A percentile compares a stretch with the other conserved stretches of the same genome.
These are phyloP conservation scores for Gossypium ekmanianum DNA, from an alignment of 345 rosid genomes.

Conservation along the genomic window DNA sequence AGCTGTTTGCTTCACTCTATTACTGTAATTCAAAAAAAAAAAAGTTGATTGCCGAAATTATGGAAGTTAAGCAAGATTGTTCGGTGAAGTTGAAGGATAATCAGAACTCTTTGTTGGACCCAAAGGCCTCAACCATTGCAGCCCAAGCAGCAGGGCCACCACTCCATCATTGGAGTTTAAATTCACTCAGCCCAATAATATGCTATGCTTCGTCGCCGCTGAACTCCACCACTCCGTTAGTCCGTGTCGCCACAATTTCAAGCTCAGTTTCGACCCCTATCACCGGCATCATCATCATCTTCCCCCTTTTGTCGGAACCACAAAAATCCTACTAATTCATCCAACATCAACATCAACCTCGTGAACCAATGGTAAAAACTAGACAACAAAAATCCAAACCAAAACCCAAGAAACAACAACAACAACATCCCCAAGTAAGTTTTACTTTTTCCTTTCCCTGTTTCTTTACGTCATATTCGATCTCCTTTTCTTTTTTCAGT, in stretches of 20 bases:
- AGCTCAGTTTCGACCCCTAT: background rate
- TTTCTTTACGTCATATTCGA: background rate
- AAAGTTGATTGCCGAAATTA: no score
- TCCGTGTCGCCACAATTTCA: conserved; percentile 3
- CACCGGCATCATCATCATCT: background rate
- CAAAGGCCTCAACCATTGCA: no score
- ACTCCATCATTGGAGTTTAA: background rate
- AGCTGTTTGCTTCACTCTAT: no score
- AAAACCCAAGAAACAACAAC: conserved; percentile 38
- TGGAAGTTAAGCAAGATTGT: no score
- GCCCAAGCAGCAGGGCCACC: no score
- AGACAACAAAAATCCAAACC: conserved; percentile 56
- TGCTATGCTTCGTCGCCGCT: background rate
- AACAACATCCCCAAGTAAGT: conserved; percentile 43
- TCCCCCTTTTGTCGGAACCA: background rate
- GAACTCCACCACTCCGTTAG: background rate
- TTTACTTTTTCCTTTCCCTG: background rate
- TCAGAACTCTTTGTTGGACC: no score
- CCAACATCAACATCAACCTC: background rate
- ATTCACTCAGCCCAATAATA: background rate
- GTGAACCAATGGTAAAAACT: conserved; percentile 59
- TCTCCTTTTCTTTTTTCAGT: background rate
- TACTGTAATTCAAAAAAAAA: no score
- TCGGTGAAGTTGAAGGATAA: no score
- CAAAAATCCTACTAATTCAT: background rate